Percentiles rank a stretch among this genome's conserved stretches.
Conservation (phyloP, 306 rosid species). For the Dalbergia oliveri region DNA sequence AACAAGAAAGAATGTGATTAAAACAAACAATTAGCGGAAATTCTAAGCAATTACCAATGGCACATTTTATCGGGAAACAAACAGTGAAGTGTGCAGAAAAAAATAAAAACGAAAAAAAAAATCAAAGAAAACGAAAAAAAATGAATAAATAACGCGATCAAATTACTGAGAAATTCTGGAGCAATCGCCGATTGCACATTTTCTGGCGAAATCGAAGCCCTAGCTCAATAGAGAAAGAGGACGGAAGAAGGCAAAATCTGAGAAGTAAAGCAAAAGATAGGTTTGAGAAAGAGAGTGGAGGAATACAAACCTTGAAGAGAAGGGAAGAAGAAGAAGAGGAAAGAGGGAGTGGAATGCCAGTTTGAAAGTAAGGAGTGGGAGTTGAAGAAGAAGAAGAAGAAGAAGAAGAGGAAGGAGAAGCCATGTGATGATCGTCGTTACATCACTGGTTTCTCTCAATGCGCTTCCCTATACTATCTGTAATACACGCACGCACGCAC, state of each 20-base stretch:
- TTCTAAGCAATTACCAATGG: too few species aligned
- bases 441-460: slow-evolving; percentile 36
- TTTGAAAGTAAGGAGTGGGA: slow-evolving; percentile 26
- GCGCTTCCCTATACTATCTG: too few species aligned
- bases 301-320: slow-evolving; percentile 55
- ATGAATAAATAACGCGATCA: background rate
- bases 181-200: background rate
- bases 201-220: slow-evolving; percentile 27
- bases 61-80: too few species aligned
- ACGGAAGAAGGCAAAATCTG: background rate
- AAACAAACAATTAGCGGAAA: too few species aligned
- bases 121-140: background rate
- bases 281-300: background rate
- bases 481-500: too few species aligned
- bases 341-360: slow-evolving; percentile 46
- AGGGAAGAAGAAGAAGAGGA: slow-evolving; percentile 16
- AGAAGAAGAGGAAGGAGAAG: slow-evolving; percentile 35
- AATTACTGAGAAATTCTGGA: slow-evolving; percentile 1
- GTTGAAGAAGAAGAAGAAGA: slow-evolving; percentile 17
- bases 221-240: background rate
- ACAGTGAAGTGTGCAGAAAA: too few species aligned
- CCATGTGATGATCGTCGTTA: background rate
- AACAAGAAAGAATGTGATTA: too few species aligned
- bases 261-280: background rate
- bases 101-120: too few species aligned